These are phyloP conservation scores for Clarireedia hainanense DNA, from an alignment of 2,329 filamentous ascomycete species.

Conservation along the genomic window DNA sequence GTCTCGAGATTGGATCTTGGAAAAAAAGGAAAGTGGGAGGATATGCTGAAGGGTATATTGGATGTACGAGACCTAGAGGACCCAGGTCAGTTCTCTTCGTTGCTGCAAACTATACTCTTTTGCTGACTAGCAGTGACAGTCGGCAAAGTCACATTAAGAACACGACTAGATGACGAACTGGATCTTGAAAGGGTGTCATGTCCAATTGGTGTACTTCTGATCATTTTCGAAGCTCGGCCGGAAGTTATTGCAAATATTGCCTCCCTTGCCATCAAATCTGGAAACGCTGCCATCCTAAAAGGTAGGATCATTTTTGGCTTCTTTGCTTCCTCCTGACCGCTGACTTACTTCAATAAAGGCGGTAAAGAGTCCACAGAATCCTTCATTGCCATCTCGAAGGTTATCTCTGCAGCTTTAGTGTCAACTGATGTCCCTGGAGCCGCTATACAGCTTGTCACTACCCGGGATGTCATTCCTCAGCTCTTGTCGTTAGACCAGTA, in stretches of 20 bases:
- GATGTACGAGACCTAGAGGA: slow-evolving; percentile 80
- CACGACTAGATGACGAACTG: slow-evolving; percentile 77
- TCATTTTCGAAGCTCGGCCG: slow-evolving; percentile 96
- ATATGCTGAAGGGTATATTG: slow-evolving; percentile 92
- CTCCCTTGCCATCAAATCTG: slow-evolving; percentile 90
- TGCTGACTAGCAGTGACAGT: slow-evolving; percentile 41
- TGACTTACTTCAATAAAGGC: slow-evolving; percentile 37
- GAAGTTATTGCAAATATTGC: slow-evolving; percentile 99
- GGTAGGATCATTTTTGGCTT: slow-evolving; percentile 37
- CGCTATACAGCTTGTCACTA: slow-evolving; percentile 89
- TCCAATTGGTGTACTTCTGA: slow-evolving; percentile 93
- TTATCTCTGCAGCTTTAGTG: slow-evolving; percentile 72
- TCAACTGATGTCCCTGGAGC: slow-evolving; percentile 70
- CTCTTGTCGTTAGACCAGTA: slow-evolving; percentile 78
- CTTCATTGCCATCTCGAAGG: slow-evolving; percentile 82
- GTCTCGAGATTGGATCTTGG: slow-evolving; percentile 82
- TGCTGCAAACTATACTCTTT: not conserved
- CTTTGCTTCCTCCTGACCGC: not conserved
- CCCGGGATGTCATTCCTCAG: slow-evolving; percentile 80
- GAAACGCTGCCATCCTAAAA: slow-evolving; percentile 94
- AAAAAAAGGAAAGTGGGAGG: slow-evolving; percentile 86
- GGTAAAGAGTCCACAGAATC: slow-evolving; percentile 94
- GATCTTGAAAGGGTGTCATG: slow-evolving; percentile 82
- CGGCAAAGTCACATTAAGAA: slow-evolving; percentile 75
- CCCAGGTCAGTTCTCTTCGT: slow-evolving; percentile 50